These are phyloP conservation scores for Wickerhamomyces sp. DNA, from an alignment of 1,139 yeast species.

Conservation along the genomic window DNA sequence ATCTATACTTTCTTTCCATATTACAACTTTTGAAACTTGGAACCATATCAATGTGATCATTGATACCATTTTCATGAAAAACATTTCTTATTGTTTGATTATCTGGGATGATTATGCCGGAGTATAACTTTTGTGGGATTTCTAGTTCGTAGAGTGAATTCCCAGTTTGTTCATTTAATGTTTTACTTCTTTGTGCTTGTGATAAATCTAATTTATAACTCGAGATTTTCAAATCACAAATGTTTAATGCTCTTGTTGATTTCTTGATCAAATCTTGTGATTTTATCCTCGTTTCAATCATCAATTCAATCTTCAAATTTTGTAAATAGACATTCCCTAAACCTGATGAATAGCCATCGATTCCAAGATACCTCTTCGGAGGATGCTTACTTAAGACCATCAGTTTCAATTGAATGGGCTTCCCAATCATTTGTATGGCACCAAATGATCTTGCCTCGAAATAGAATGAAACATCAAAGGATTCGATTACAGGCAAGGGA, in stretches of 20 bases:
- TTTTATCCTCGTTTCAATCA: conserved; percentile 12
- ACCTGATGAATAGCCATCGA: conserved; percentile 41
- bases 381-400: conserved; percentile 32
- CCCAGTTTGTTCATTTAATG: conserved; percentile 26
- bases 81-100: conserved; percentile 27
- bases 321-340: conserved; percentile 43
- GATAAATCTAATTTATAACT: conserved; percentile 39
- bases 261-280: conserved; percentile 12
- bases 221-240: conserved; percentile 33
- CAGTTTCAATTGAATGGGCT: conserved; percentile 37
- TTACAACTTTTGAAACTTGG: conserved; percentile 60
- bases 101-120: conserved; percentile 43
- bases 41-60: background rate
- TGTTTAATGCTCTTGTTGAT: conserved; percentile 16
- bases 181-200: conserved; percentile 29
- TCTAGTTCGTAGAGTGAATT: conserved; percentile 37
- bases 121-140: conserved; percentile 37
- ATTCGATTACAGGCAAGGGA: conserved; percentile 28
- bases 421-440: conserved; percentile 35
- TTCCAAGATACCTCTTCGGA: conserved; percentile 36
- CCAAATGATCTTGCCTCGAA: conserved; percentile 40
- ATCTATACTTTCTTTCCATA: conserved; percentile 41
- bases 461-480: conserved; percentile 38
- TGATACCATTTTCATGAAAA: background rate
- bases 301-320: conserved; percentile 33